Conservation (phyloP, 371 early-diverging fungal species). For the Coemansia sp. region DNA sequence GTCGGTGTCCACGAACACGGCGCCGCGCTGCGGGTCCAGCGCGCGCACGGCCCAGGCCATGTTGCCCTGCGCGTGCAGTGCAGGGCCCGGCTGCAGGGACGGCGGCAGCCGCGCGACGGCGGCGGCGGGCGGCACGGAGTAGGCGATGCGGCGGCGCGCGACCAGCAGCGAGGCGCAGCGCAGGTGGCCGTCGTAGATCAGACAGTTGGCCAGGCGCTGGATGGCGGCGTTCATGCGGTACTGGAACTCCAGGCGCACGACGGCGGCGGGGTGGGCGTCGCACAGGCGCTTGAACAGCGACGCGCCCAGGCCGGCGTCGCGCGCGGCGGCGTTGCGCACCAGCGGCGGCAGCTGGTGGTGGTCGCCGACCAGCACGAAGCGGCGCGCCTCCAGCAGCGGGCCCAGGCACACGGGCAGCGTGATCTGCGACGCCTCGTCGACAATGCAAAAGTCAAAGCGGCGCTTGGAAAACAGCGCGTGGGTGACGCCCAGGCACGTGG, state of each 20-base stretch:
- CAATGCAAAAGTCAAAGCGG: slow-evolving; percentile 95
- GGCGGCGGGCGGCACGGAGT: slow-evolving; percentile 7
- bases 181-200: slow-evolving; percentile 82
- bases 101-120: slow-evolving; percentile 13
- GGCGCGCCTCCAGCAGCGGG: slow-evolving; percentile 79
- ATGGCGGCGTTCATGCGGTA: slow-evolving; percentile 97
- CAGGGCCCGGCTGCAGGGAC: too few species aligned
- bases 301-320: slow-evolving; percentile 41
- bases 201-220: slow-evolving; percentile 82
- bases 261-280: slow-evolving; percentile 77
- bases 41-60: slow-evolving; percentile 65
- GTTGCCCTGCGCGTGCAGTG: neutral
- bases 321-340: slow-evolving; percentile 56
- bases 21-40: slow-evolving; percentile 66
- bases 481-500: slow-evolving; percentile 86
- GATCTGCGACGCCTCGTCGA: slow-evolving; percentile 98
- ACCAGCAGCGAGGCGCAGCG: slow-evolving; percentile 73
- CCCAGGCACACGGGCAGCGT: slow-evolving; percentile 93
- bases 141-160: slow-evolving; percentile 52
- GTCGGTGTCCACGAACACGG: slow-evolving; percentile 87
- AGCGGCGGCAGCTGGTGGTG: slow-evolving; percentile 98
- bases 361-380: slow-evolving; percentile 97
- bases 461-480: slow-evolving; percentile 68
- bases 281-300: slow-evolving; percentile 81
- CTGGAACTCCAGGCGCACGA: slow-evolving; percentile 80